Percentiles rank a stretch among this genome's conserved stretches.
Evolutionary conservation across 192 early-diverging fungal genomes (phyloP).

Genomic region (Backusella liffmaniae): DNA sequence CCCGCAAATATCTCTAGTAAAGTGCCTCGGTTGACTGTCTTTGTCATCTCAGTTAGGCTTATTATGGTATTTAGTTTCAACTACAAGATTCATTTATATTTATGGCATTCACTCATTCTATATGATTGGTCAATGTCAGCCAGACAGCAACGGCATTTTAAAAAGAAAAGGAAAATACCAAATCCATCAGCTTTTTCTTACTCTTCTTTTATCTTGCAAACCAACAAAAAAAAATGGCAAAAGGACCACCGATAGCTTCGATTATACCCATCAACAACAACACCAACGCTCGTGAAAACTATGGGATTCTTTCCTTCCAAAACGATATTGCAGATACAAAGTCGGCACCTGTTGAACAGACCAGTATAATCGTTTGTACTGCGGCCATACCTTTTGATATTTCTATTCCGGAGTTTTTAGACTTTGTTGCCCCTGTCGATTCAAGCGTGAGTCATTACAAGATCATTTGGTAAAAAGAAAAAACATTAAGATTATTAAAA

Average conservation of each 20-base stretch:
- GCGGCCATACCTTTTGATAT: conserved; percentile 87
- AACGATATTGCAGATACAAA: not conserved
- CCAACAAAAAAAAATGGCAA: not conserved
- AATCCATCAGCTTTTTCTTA: not conserved
- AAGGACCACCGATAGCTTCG: not conserved
- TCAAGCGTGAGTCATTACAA: conserved; percentile 75
- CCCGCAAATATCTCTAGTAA: too few species aligned
- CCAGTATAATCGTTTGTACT: conserved; percentile 56
- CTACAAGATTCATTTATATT: too few species aligned
- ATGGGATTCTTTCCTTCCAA: not conserved
- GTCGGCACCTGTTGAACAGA: not conserved
- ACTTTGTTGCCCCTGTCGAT: conserved; percentile 73
- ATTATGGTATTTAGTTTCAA: too few species aligned
- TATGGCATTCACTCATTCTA: too few species aligned
- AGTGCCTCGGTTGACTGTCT: too few species aligned
- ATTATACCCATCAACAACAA: not conserved
- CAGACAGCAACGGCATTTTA: not conserved
- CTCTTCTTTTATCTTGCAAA: not conserved
- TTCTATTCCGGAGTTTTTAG: conserved; percentile 87
- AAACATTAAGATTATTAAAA: too few species aligned
- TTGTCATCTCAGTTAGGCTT: too few species aligned
- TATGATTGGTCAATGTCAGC: too few species aligned
- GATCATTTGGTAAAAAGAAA: conserved; percentile 49
- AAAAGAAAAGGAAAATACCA: not conserved
- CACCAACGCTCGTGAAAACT: not conserved